phyloP scores from a whole-genome alignment of 164 flowering plant genomes.

The Tinospora cordifolia region DNA sequence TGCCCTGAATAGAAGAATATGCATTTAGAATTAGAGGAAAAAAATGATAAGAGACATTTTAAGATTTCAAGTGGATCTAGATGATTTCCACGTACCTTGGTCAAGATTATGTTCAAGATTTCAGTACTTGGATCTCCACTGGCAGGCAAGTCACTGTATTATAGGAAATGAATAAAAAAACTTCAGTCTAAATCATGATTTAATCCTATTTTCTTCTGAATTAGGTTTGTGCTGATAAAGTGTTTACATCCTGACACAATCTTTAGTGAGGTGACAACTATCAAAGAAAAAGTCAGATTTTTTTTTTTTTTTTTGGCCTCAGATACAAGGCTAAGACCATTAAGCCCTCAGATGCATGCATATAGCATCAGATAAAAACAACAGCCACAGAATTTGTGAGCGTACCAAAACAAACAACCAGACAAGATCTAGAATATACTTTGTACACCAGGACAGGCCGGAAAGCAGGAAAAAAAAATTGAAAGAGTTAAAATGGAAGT shows the following conservation, averaged over 20 bases:
- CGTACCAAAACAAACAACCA: not conserved
- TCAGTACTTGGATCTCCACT: conserved; percentile 16
- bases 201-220: not conserved
- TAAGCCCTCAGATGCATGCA: no score
- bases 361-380: no score
- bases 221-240: not conserved
- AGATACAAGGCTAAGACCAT: no score
- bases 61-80: not conserved
- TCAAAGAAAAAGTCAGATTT: not conserved
- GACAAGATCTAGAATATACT: not conserved
- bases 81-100: conserved; percentile 15
- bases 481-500: not conserved
- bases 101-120: conserved; percentile 15
- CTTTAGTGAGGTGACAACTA: not conserved
- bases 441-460: not conserved
- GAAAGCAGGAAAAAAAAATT: not conserved
- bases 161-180: not conserved
- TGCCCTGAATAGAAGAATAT: conserved; percentile 5
- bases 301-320: no score
- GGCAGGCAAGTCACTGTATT: conserved; percentile 15
- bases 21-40: not conserved
- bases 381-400: no score
- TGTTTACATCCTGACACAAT: not conserved
- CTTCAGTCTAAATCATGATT: not conserved
- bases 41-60: not conserved